These are phyloP conservation scores for Scheffersomyces stambukii DNA, from an alignment of 1,139 yeast genomes.

Conservation along the genomic window DNA sequence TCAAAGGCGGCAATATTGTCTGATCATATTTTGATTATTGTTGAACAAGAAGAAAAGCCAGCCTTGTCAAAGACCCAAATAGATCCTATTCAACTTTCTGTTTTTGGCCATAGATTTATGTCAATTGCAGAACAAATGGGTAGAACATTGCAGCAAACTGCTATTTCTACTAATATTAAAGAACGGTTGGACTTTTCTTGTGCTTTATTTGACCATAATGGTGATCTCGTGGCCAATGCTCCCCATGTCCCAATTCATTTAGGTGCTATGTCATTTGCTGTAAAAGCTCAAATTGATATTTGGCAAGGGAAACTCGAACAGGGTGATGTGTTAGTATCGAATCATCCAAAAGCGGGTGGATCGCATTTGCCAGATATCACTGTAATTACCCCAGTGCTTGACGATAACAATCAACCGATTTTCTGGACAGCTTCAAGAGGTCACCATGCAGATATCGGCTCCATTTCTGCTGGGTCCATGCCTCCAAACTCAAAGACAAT, in stretches of 20 bases:
- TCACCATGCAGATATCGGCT: conserved; percentile 47
- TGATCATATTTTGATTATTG: conserved; percentile 42
- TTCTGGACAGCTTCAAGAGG: conserved; percentile 48
- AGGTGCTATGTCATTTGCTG: conserved; percentile 88
- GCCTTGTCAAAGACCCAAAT: conserved; percentile 28
- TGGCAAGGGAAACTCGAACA: conserved; percentile 60
- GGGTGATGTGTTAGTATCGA: conserved; percentile 75
- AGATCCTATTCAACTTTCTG: conserved; percentile 71
- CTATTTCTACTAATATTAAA: conserved; percentile 82
- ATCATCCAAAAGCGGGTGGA: conserved; percentile 80
- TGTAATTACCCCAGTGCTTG: conserved; percentile 61
- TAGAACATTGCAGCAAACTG: conserved; percentile 69
- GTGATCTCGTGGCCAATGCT: conserved; percentile 80
- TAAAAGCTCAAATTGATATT: conserved; percentile 56
- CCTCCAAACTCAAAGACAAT: conserved; percentile 45
- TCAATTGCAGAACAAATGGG: conserved; percentile 92
- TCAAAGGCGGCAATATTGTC: conserved; percentile 61
- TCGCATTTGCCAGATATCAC: conserved; percentile 84
- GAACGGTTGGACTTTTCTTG: conserved; percentile 83
- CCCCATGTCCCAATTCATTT: conserved; percentile 87
- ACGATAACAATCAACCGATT: conserved; percentile 25
- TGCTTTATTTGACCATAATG: conserved; percentile 72
- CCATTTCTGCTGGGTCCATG: conserved; percentile 45
- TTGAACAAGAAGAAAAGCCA: conserved; percentile 23
- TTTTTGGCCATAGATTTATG: conserved; percentile 82